phyloP scores from a whole-genome alignment of 1,284 basidiomycete genomes.

The Ganoderma sinense region DNA sequence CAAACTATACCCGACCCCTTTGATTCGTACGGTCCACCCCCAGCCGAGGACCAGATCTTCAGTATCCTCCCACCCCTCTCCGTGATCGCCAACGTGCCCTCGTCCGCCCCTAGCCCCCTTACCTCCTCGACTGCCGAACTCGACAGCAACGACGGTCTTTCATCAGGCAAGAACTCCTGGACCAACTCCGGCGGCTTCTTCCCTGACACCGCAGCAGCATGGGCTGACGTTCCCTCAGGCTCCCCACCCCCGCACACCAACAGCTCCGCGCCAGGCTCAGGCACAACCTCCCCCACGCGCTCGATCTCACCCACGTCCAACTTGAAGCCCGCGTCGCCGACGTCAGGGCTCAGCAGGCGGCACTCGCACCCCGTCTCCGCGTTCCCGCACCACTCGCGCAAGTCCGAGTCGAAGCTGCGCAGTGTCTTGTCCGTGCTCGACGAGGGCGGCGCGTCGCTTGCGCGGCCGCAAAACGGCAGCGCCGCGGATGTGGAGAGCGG shows the following conservation, averaged over 20 bases:
- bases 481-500: slow-evolving; percentile 25
- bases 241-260: slow-evolving; percentile 38
- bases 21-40: slow-evolving; percentile 89
- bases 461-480: slow-evolving; percentile 41
- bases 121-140: slow-evolving; percentile 53
- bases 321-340: slow-evolving; percentile 56
- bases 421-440: slow-evolving; percentile 71
- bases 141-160: slow-evolving; percentile 37
- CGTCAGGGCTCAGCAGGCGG: slow-evolving; percentile 48
- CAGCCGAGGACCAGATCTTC: slow-evolving; percentile 91
- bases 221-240: slow-evolving; percentile 44
- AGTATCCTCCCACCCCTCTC: slow-evolving; percentile 88
- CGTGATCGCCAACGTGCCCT: slow-evolving; percentile 67
- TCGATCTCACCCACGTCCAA: slow-evolving; percentile 43
- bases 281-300: slow-evolving; percentile 47
- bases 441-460: slow-evolving; percentile 50
- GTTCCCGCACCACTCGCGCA: slow-evolving; percentile 51
- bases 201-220: slow-evolving; percentile 42
- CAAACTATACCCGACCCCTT: slow-evolving; percentile 93
- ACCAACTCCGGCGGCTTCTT: slow-evolving; percentile 39
- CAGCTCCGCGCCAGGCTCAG: slow-evolving; percentile 32
- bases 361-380: slow-evolving; percentile 51
- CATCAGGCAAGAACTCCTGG: slow-evolving; percentile 41
- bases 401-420: slow-evolving; percentile 73
- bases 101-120: slow-evolving; percentile 45